A percentile compares a stretch with the other conserved stretches of the same genome.
Evolutionary conservation across 2,329 filamentous ascomycete genomes (phyloP).

Genomic region (Fusarium tupiense): DNA sequence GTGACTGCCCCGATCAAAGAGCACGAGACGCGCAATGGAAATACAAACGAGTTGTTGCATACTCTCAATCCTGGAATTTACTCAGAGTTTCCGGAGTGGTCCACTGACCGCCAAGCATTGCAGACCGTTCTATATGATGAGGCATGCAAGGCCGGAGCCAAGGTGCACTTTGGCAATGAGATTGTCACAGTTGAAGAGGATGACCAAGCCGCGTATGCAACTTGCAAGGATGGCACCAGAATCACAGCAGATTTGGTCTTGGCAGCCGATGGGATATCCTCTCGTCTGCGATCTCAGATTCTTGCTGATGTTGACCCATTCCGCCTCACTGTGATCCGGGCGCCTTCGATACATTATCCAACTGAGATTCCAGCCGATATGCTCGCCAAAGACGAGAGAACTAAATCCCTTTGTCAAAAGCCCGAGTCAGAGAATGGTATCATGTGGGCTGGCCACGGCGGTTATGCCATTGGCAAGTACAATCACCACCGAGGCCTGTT

Average conservation of each 20-base stretch:
- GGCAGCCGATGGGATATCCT: conserved; percentile 9
- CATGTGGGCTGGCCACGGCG: conserved; percentile 12
- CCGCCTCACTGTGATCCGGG: not conserved
- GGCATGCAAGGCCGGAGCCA: not conserved
- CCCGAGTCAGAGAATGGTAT: not conserved
- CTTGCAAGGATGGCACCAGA: not conserved
- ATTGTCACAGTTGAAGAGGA: not conserved
- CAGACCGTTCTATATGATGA: not conserved
- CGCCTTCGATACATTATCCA: conserved; percentile 12
- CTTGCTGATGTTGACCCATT: not conserved
- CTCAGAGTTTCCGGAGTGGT: conserved; percentile 1
- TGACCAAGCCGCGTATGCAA: not conserved
- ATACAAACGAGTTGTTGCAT: not conserved
- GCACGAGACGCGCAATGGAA: not conserved
- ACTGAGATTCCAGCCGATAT: not conserved
- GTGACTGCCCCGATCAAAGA: not conserved
- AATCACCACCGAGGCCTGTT: conserved; percentile 6
- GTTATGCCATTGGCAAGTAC: conserved; percentile 7
- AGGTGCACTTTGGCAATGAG: not conserved
- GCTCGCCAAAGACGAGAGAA: not conserved
- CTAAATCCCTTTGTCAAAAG: not conserved
- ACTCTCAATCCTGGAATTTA: not conserved
- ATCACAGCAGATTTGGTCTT: not conserved
- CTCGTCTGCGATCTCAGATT: not conserved
- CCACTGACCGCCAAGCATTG: not conserved